Percentiles rank a stretch among this genome's conserved stretches.
Conservation (phyloP, 1,139 yeast species). For the Saccharomycopsis hybrid region DNA sequence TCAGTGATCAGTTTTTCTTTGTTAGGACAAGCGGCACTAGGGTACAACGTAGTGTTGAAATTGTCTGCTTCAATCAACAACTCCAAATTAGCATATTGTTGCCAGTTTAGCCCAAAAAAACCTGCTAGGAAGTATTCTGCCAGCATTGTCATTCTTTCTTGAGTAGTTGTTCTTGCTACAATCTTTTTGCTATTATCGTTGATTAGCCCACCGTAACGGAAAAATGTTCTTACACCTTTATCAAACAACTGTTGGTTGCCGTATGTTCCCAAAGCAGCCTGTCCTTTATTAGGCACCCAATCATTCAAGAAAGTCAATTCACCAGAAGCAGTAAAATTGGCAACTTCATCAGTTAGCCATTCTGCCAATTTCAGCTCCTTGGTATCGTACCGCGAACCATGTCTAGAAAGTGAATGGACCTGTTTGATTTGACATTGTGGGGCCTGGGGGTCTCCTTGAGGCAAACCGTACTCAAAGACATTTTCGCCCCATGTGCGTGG, state of each 20-base stretch:
- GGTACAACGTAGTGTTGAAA: constrained; percentile 22
- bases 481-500: constrained; percentile 45
- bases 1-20: constrained; percentile 2
- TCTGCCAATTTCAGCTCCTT: background rate
- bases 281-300: constrained; percentile 21
- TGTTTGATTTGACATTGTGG: constrained; percentile 40
- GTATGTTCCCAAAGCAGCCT: constrained; percentile 20
- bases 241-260: constrained; percentile 24
- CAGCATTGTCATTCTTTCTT: constrained; percentile 21
- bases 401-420: constrained; percentile 42
- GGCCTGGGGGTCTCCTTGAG: too few species aligned
- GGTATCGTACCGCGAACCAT: constrained; percentile 46
- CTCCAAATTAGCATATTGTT: constrained; percentile 22
- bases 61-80: constrained; percentile 21
- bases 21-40: constrained; percentile 19
- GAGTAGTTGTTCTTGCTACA: constrained; percentile 22
- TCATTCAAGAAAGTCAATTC: constrained; percentile 20
- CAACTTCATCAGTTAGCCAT: constrained; percentile 25
- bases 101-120: constrained; percentile 23
- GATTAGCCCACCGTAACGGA: constrained; percentile 22
- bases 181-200: constrained; percentile 16
- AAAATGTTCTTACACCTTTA: constrained; percentile 22
- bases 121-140: constrained; percentile 22
- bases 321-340: constrained; percentile 22
- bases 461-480: constrained; percentile 35